Evolutionary conservation across 2,329 filamentous ascomycete species (phyloP), one percentile per base, ranked within the genome.

Genomic region (Colletotrichum camelliae): DNA sequence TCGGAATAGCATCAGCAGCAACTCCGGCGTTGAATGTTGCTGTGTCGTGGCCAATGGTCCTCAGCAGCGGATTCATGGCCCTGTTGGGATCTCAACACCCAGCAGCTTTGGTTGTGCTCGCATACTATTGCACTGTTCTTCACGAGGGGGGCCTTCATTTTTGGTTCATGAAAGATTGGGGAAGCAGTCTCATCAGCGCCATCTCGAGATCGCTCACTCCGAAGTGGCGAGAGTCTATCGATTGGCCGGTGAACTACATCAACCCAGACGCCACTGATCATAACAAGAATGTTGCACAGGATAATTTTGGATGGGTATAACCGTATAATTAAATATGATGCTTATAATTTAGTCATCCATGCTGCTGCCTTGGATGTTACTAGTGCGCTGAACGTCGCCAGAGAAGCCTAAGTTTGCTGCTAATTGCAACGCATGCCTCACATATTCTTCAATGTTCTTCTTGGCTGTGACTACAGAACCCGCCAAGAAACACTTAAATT

Each of bases 291-390:
- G 5, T 0, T n/a, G 3, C 16, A 48, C 8, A 48, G 18, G 18
- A 48, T n/a, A 1, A 12, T n/a, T n/a, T 2, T 5, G 18, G 5
- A 1, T 48, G 9, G 18, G 39, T 12, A 6, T 2, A n/a, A 1
- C 39, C 39, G 3, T 48, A 5, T 9, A 2, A 48, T 0, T 2
- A 9, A 48, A 5, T 7, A 48, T 1, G 18, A 4, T 48, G 39
- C 4, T 48, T 4, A 48, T 18, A 48, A 2, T 4, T 1, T 21
- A 6, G 43, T 6, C 43, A 1, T 48, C 18, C 1, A 48, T 48
- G 3, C 0, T 21, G 1, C 6, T 0, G 43, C 9, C 43, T 48
- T 48, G 5, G 10, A 12, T n/a, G 3, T 48, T 4, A 4, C 18
- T 48, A 0, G 18, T n/a, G 18, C 3, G 3, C 18, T 21, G 18